Evolutionary conservation across 805 yeast genomes (phyloP).

Genomic region (Vanderwaltozyma polyspora): DNA sequence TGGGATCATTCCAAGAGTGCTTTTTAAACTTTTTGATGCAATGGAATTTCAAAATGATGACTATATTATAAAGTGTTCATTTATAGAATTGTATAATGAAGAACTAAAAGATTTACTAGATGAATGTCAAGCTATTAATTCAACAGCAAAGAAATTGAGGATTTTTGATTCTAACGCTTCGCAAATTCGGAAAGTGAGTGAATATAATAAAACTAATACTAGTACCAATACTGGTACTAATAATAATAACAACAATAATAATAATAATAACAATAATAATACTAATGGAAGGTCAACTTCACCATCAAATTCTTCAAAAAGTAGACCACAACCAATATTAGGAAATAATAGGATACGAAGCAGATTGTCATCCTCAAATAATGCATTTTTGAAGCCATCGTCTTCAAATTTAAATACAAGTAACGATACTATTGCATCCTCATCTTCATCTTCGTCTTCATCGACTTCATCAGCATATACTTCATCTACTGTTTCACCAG

Average conservation of each 20-base stretch:
- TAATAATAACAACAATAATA: conserved; percentile 1
- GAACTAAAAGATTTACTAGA: conserved; percentile 63
- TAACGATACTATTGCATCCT: no score
- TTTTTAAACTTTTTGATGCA: conserved; percentile 35
- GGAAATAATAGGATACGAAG: no score
- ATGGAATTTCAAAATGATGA: conserved; percentile 36
- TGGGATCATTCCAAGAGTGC: conserved; percentile 63
- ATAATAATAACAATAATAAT: conserved; percentile 11
- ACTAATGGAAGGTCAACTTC: conserved; percentile 3
- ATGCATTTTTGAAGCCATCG: no score
- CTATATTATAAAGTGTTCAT: conserved; percentile 63
- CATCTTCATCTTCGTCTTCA: neutral
- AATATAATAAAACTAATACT: conserved; percentile 3
- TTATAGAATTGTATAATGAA: conserved; percentile 79
- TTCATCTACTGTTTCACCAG: conserved; percentile 4
- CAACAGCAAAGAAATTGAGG: conserved; percentile 3
- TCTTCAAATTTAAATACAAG: no score
- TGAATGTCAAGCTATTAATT: conserved; percentile 28
- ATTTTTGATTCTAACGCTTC: conserved; percentile 3
- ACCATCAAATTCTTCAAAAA: conserved; percentile 6
- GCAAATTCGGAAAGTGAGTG: no score
- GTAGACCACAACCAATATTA: conserved; percentile 1
- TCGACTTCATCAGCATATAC: neutral
- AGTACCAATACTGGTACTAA: neutral
- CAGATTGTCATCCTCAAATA: no score